Evolutionary conservation across 441 rosid species (phyloP), one percentile per base, ranked within the genome.

Genomic region (Populus tomentosa): DNA sequence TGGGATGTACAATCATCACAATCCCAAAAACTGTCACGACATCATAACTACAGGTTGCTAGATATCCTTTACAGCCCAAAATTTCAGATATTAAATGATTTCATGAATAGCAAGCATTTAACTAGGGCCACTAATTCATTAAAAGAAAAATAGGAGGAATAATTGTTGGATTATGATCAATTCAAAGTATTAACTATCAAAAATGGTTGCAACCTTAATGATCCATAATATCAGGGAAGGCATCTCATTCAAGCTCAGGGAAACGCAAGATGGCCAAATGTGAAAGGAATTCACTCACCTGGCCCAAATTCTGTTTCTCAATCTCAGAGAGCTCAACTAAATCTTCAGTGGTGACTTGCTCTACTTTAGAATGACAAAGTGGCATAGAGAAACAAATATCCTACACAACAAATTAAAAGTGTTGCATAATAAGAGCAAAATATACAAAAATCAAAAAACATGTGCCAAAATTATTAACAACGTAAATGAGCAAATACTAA

Each of bases 361-460:
- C 98, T 70, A 91, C 89, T 83, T 94, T 87, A 78, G 93, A 90
- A 79, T 77, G 90, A 85, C 98, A 93, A 84, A 97, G 95, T 70
- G 99, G 98, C 99, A 97, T 91, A 59, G 95, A 87, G 91, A 90
- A 97, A 84, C 86, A 84, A 50, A 92, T 78, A 88, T 92, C 98
- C 94, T 92, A 38, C 72, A 77, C n/a, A 80, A 53, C 33, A 33
- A 80, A 82, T 20, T 24, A 67, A 75, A 78, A 71, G 38, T 75
- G 74, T 82, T 80, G 67, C 56, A 70, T 33, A 67, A 79, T 74
- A 30, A 63, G 21, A 67, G 26, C 65, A 11, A 33, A 68, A 10
- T 21, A 33, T 38, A 35, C 18, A 67, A 30, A 65, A 46, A 73
- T 64, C 5, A 5, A 14, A 9, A 21, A 66, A 66, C 10, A 66